Conservation (phyloP, 345 rosid species). For the Erysimum cheiranthoides region DNA sequence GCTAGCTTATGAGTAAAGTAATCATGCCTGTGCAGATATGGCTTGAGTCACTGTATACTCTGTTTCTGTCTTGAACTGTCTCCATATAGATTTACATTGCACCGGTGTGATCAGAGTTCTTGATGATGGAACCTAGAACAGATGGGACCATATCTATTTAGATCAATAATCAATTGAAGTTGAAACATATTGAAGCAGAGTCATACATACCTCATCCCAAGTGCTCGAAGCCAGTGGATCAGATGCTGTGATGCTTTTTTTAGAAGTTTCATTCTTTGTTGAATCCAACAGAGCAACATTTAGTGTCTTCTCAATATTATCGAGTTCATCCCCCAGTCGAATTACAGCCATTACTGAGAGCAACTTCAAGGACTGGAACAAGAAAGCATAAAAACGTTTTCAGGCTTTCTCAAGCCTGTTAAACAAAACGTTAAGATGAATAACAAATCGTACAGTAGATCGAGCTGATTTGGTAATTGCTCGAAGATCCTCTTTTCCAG, state of each 20-base stretch:
- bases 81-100: slow-evolving; percentile 94
- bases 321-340: slow-evolving; percentile 68
- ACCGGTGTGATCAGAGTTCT: slow-evolving; percentile 90
- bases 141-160: neutral
- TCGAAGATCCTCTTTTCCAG: slow-evolving; percentile 92
- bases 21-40: slow-evolving; percentile 92
- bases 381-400: neutral
- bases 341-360: slow-evolving; percentile 82
- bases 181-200: slow-evolving; percentile 4
- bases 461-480: slow-evolving; percentile 89
- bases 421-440: neutral
- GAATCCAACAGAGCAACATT: slow-evolving; percentile 62
- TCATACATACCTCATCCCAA: slow-evolving; percentile 72
- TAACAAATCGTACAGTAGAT: slow-evolving; percentile 60
- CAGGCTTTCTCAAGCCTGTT: neutral
- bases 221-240: slow-evolving; percentile 92
- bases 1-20: neutral
- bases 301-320: slow-evolving; percentile 68
- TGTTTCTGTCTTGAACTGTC: slow-evolving; percentile 93
- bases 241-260: slow-evolving; percentile 53
- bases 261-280: slow-evolving; percentile 48
- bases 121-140: slow-evolving; percentile 67
- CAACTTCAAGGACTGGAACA: slow-evolving; percentile 81
- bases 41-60: slow-evolving; percentile 95
- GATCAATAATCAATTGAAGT: slow-evolving; percentile 11